Evolutionary conservation across 805 yeast species (phyloP).

Genomic region (Jamesozyma spencerorum): DNA sequence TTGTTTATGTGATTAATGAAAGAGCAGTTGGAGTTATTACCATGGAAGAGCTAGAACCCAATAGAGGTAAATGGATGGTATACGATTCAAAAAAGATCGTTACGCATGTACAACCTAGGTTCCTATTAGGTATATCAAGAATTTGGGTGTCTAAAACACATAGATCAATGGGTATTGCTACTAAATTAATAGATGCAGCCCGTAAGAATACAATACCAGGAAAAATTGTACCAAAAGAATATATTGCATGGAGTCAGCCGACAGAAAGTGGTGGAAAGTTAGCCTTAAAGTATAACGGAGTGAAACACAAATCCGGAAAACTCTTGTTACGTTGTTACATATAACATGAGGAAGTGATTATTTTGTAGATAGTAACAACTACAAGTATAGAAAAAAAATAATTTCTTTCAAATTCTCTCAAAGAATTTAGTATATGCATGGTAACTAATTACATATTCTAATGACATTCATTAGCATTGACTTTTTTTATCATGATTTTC

Average conservation of each 20-base stretch:
- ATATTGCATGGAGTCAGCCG: constrained; percentile 67
- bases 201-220: constrained; percentile 43
- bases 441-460: neutral
- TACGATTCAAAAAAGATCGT: constrained; percentile 42
- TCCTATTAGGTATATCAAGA: constrained; percentile 41
- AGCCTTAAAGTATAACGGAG: constrained; percentile 49
- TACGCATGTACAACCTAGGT: constrained; percentile 34
- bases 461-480: neutral
- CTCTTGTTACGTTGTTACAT: constrained; percentile 27
- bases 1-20: constrained; percentile 37
- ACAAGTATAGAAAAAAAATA: too few species aligned
- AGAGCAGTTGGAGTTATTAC: constrained; percentile 50
- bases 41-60: constrained; percentile 33
- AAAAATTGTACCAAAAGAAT: constrained; percentile 31
- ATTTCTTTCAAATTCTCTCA: too few species aligned
- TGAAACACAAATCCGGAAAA: constrained; percentile 35
- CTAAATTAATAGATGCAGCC: constrained; percentile 36
- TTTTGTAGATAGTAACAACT: too few species aligned
- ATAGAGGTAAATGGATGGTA: constrained; percentile 53
- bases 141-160: constrained; percentile 37
- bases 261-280: constrained; percentile 54
- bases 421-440: neutral
- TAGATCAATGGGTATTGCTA: constrained; percentile 45
- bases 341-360: constrained; percentile 1
- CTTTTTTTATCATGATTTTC: constrained; percentile 7